Conservation (phyloP, 257 asterid genomes). For the Salvia miltiorrhiza region DNA sequence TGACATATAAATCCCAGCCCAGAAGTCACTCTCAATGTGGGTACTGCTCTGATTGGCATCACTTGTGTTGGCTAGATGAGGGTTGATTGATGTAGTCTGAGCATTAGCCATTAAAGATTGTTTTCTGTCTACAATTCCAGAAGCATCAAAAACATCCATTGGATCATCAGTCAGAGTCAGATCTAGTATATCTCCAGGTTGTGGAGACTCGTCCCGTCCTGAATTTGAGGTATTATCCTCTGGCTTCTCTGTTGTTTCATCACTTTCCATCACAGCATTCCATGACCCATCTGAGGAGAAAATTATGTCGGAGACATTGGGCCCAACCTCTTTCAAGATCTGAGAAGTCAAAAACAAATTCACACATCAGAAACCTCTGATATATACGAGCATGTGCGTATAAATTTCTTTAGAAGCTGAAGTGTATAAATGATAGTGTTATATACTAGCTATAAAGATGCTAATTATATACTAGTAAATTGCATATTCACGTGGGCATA, state of each 20-base stretch:
- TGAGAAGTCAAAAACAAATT: conserved; percentile 26
- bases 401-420: neutral
- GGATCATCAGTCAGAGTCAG: conserved; percentile 55
- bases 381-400: neutral
- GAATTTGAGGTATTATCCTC: conserved; percentile 29
- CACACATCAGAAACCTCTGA: neutral
- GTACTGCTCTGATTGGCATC: conserved; percentile 29
- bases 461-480: neutral
- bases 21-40: conserved; percentile 35
- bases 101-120: conserved; percentile 12
- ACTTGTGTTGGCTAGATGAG: conserved; percentile 7
- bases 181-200: conserved; percentile 47
- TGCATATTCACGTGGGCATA: neutral
- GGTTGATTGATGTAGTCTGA: conserved; percentile 18
- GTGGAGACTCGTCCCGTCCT: conserved; percentile 31
- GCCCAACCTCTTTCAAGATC: conserved; percentile 70
- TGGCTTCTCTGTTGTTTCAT: conserved; percentile 38
- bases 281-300: conserved; percentile 84
- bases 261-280: conserved; percentile 49
- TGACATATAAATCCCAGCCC: conserved; percentile 51
- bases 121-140: conserved; percentile 45
- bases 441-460: neutral
- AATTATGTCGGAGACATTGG: conserved; percentile 47
- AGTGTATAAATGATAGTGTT: neutral
- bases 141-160: conserved; percentile 20